Evolutionary conservation across 805 yeast species (phyloP).

Genomic region (Myxozyma neglecta): DNA sequence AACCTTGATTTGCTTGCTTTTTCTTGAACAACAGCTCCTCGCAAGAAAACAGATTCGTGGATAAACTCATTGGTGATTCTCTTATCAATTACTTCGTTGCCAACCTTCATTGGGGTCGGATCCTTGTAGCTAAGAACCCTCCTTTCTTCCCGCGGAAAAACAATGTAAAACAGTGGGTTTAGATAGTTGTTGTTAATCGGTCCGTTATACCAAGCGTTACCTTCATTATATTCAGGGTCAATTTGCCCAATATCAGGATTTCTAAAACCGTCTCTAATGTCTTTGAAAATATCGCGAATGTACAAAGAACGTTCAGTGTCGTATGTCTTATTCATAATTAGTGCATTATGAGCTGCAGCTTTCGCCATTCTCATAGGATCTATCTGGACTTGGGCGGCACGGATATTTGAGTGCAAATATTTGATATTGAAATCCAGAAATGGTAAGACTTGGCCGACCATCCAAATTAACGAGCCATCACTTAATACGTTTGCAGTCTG

Average conservation of each 20-base stretch:
- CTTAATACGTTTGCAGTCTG: constrained; percentile 10
- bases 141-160: neutral
- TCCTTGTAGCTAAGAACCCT: constrained; percentile 4
- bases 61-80: constrained; percentile 1
- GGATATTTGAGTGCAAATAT: constrained; percentile 9
- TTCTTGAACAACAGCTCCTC: neutral
- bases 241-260: neutral
- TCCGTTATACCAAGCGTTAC: constrained; percentile 20
- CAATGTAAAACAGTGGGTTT: neutral
- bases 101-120: neutral
- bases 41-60: constrained; percentile 13
- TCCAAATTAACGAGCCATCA: constrained; percentile 27
- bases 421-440: constrained; percentile 7
- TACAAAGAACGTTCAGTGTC: neutral
- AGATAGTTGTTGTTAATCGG: constrained; percentile 13
- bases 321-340: neutral
- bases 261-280: neutral
- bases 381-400: neutral
- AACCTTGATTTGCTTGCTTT: neutral
- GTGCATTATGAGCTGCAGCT: neutral
- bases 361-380: neutral
- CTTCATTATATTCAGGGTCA: neutral
- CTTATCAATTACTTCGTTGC: neutral
- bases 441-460: constrained; percentile 12
- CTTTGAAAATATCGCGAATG: neutral